Percentiles rank a stretch among this genome's conserved stretches.
phyloP scores from a whole-genome alignment of 2,329 filamentous ascomycete species.

The Hirsutella minnesotensis region DNA sequence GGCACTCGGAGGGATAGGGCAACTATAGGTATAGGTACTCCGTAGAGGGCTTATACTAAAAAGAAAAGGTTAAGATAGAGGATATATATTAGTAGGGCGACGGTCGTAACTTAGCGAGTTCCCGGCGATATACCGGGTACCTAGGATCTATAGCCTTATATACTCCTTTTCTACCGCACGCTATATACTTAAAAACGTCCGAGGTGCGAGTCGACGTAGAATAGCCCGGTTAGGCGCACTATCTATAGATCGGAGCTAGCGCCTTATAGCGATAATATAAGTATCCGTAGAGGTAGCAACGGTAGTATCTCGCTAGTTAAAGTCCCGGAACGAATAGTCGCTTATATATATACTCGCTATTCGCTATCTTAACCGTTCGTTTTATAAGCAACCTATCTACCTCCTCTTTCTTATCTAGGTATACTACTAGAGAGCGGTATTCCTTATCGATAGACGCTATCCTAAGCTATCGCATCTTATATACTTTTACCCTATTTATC shows the following conservation, averaged over 20 bases:
- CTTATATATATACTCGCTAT: background rate
- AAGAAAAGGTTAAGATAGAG: background rate
- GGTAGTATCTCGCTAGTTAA: no score
- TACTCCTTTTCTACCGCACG: background rate
- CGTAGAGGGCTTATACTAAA: background rate
- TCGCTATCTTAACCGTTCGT: background rate
- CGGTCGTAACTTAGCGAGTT: background rate
- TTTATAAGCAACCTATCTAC: background rate
- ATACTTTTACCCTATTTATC: background rate
- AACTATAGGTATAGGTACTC: background rate
- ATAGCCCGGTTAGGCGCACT: background rate
- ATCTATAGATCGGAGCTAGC: background rate
- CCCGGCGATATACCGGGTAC: background rate
- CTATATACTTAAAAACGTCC: background rate
- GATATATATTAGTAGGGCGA: background rate
- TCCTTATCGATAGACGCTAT: background rate
- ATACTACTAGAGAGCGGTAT: no score
- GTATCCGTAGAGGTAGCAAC: background rate
- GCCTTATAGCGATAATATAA: background rate
- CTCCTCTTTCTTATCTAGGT: background rate
- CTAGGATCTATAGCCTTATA: background rate
- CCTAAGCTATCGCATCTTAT: background rate
- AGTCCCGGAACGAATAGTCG: background rate
- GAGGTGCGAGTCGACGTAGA: background rate
- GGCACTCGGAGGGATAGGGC: no score